phyloP scores from a whole-genome alignment of 192 early-diverging fungal species.

The Podila epigama region DNA sequence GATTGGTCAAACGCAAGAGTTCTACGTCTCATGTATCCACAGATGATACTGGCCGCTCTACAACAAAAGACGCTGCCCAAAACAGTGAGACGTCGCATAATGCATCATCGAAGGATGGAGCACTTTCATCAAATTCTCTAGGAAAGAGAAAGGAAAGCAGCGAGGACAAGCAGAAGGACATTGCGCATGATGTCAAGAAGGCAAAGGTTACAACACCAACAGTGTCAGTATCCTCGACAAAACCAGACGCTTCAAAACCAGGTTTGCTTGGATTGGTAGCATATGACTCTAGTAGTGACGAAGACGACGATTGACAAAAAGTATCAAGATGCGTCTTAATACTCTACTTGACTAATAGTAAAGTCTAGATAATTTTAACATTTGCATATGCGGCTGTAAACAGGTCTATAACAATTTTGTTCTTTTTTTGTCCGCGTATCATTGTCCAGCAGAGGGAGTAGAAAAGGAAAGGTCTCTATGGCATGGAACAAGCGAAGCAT shows the following conservation, averaged over 20 bases:
- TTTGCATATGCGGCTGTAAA: no score
- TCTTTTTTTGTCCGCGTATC: no score
- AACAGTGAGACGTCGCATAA: no score
- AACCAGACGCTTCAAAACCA: constrained; percentile 16
- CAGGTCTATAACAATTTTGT: no score
- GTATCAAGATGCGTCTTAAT: no score
- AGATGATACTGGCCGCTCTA: neutral
- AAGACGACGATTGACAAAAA: constrained; percentile 14
- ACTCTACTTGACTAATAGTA: no score
- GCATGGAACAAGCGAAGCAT: no score
- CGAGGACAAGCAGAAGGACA: neutral
- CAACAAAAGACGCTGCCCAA: neutral
- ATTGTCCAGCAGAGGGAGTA: no score
- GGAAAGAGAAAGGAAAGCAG: constrained; percentile 21
- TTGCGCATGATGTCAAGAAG: constrained; percentile 5
- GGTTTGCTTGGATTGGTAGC: constrained; percentile 27
- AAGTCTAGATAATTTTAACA: no score
- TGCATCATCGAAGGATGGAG: neutral
- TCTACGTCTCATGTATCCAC: neutral
- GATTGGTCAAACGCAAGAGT: constrained; percentile 25
- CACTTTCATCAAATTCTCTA: neutral
- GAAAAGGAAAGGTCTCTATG: no score
- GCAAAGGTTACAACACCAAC: neutral
- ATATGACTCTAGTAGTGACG: constrained; percentile 42
- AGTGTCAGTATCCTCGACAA: constrained; percentile 3